A percentile compares a stretch with the other conserved stretches of the same genome.
Conservation (phyloP, 129 eudicot species). For the Flaveria sonorensis region DNA sequence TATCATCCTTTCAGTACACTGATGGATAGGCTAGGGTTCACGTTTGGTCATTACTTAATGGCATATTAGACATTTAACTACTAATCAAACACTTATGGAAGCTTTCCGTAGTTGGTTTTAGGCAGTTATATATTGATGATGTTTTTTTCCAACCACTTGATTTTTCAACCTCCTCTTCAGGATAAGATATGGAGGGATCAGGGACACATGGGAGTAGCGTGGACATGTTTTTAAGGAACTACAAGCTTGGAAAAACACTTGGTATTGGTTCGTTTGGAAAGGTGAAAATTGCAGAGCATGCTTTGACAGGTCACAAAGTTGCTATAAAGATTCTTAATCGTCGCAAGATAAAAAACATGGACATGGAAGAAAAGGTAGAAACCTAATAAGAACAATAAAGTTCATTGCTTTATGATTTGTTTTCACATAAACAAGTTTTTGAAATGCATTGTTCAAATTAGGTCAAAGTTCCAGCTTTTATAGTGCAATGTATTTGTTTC, state of each 20-base stretch:
- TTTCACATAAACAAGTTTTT: background rate
- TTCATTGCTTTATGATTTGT: background rate
- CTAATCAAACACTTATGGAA: background rate
- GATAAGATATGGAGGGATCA: conserved; percentile 76
- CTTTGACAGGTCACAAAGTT: conserved; percentile 85
- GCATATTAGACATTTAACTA: background rate
- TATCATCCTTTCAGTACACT: background rate
- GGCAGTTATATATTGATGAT: background rate
- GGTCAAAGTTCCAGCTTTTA: background rate
- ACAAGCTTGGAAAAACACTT: conserved; percentile 91
- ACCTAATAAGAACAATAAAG: background rate
- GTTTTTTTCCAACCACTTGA: conserved; percentile 9
- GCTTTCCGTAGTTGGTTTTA: conserved; percentile 8
- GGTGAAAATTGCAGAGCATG: conserved; percentile 92
- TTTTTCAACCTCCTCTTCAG: conserved; percentile 19
- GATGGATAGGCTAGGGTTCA: conserved; percentile 8
- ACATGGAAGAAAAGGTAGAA: conserved; percentile 96
- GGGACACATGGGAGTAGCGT: conserved; percentile 67
- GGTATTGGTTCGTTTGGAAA: conserved; percentile 98
- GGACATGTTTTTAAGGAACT: conserved; percentile 76
- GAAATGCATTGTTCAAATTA: background rate
- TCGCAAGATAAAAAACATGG: conserved; percentile 90
- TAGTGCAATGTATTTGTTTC: background rate
- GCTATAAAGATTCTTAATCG: conserved; percentile 98
- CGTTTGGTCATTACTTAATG: conserved; percentile 9